Base-by-base conservation (phyloP, 441 rosid species). In the Biscutella laevigata region DNA sequence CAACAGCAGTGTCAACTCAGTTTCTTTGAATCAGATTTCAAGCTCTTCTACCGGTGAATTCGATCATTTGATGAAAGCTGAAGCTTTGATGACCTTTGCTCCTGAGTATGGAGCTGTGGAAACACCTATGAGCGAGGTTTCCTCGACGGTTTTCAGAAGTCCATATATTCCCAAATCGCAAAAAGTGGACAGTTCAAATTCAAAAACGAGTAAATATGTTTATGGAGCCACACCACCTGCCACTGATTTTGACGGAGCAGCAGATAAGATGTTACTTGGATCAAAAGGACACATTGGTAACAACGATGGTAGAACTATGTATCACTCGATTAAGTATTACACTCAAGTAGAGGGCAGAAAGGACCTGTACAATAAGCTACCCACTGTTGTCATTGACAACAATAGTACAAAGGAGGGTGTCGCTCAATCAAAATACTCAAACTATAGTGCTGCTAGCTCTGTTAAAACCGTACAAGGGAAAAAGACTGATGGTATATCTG, bases 101-200 rank as follows among this genome's bases (percentile, higher is more conserved):
- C 82, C 84, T 7, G 99, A 94, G 71, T 94, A 87, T 81, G 98
- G 95, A 52, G 98, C 98, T 14, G 95, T 94, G 53, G 96, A 90
- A 78, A 70, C 92, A 61, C 77, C 83, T 40, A 32, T 73, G 43
- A 79, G 84, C 61, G 95, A 85, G 65, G 24, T 74, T 49, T 79
- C 84, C 35, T 78, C 80, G 4, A 74, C 88, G 22, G 69, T 81
- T 74, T 81, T 87, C 74, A 85, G 71, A 74, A 86, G 74, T 59
- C 95, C 99, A 48, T 94, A 94, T 75, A 71, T 74, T 52, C 99
- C 99, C 38, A 78, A 82, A 61, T 85, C 95, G 58, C 75, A 71
- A 49, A 78, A 67, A 59, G 73, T 64, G 54, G 95, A 82, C 74
- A 79, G 81, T 62, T 77, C 90, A 51, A 86, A 68, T 79, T 82